A percentile compares a stretch with the other conserved stretches of the same genome.
These are phyloP conservation scores for Fusarium temperatum DNA, from an alignment of 2,329 filamentous ascomycete species.

Conservation along the genomic window DNA sequence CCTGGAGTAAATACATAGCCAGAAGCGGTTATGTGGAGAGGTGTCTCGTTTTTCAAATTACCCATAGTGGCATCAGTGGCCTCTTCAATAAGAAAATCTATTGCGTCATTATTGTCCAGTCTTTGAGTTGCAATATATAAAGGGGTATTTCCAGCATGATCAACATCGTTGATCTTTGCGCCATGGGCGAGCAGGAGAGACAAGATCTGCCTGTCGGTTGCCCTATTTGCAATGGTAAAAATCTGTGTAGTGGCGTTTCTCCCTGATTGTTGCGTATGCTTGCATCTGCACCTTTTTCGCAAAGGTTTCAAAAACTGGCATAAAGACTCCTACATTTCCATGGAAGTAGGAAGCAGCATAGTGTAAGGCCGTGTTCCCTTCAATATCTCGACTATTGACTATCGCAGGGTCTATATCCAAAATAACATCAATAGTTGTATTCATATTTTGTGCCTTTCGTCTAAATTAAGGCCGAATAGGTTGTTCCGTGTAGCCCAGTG, in stretches of 20 bases:
- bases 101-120: not conserved
- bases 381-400: not conserved
- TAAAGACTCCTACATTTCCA: not conserved
- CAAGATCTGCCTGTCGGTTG: not conserved
- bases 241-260: not conserved
- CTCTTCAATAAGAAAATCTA: not conserved
- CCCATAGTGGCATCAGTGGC: not conserved
- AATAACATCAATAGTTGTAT: not conserved
- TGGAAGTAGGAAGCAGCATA: accelerated
- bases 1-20: accelerated
- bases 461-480: not conserved
- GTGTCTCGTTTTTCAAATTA: not conserved
- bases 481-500: not conserved
- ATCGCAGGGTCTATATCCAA: not conserved
- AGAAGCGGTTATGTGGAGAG: not conserved
- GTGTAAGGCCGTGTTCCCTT: not conserved
- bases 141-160: not conserved
- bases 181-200: not conserved
- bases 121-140: not conserved
- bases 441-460: not conserved
- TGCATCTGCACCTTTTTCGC: not conserved
- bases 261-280: not conserved
- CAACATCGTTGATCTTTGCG: not conserved
- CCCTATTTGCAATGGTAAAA: not conserved
- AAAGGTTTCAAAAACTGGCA: not conserved